phyloP scores from a whole-genome alignment of 2,329 filamentous ascomycete genomes.

The Curvularia verruculosa region DNA sequence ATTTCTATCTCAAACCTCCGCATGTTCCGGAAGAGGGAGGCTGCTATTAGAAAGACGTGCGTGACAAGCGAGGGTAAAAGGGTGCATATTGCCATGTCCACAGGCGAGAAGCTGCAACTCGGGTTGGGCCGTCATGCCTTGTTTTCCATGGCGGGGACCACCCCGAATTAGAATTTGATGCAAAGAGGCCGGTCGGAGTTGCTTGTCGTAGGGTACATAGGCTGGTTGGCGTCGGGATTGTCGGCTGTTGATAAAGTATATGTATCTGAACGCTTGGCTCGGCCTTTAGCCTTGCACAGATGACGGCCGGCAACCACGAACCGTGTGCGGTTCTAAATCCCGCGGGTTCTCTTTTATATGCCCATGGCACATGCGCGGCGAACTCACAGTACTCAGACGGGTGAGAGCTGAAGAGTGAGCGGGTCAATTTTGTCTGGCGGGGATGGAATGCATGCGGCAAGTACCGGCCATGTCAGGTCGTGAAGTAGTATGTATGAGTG shows the following conservation, averaged over 20 bases:
- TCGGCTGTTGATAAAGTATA: neutral
- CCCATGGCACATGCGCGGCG: neutral
- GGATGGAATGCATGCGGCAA: conserved; percentile 3
- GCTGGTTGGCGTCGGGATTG: neutral
- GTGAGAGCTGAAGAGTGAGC: neutral
- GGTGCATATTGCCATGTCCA: neutral
- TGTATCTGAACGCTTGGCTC: neutral
- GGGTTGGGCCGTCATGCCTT: neutral
- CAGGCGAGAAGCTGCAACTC: neutral
- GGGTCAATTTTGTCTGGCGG: conserved; percentile 1
- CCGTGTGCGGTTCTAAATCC: neutral
- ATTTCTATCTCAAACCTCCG: conserved; percentile 12
- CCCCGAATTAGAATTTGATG: neutral
- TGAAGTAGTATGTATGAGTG: neutral
- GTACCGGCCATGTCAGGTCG: conserved; percentile 9
- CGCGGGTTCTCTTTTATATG: neutral
- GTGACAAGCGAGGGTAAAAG: neutral
- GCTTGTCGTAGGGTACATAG: neutral
- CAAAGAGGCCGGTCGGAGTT: neutral
- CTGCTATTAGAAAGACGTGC: neutral
- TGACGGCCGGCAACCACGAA: neutral
- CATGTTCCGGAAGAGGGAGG: conserved; percentile 6
- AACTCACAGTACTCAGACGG: neutral
- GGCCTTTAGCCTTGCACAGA: neutral
- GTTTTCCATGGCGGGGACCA: neutral